Conservation (phyloP, 495 filamentous ascomycete species). For the Penicillium malachiteum region DNA sequence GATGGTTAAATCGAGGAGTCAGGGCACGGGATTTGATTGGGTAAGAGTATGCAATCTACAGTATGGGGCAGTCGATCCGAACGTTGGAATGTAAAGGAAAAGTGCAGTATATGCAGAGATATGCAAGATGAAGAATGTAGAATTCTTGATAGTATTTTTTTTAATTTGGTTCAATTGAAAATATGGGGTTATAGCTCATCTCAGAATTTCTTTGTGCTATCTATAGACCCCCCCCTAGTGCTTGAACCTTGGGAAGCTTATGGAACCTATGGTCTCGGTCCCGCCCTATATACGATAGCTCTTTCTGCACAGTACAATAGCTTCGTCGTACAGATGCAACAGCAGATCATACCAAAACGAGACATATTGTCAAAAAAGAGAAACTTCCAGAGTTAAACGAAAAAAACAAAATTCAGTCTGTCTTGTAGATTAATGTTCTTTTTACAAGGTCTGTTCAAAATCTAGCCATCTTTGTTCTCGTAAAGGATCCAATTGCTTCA, state of each 20-base stretch:
- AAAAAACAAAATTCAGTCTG: too few species aligned
- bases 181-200: too few species aligned
- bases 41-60: background rate
- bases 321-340: background rate
- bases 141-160: background rate
- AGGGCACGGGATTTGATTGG: slow-evolving; percentile 29
- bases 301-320: background rate
- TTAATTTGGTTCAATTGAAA: too few species aligned
- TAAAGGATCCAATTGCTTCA: slow-evolving; percentile 68
- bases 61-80: slow-evolving; percentile 23
- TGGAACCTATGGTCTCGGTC: background rate
- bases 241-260: too few species aligned
- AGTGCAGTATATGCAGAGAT: background rate
- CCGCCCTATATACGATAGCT: too few species aligned
- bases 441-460: slow-evolving; percentile 42
- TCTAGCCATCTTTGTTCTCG: slow-evolving; percentile 68
- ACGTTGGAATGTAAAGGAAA: slow-evolving; percentile 13
- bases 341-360: background rate
- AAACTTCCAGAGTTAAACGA: too few species aligned
- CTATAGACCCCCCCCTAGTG: too few species aligned
- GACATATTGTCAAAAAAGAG: background rate
- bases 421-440: background rate
- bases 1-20: slow-evolving; percentile 17
- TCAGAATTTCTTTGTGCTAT: too few species aligned
- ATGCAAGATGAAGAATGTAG: slow-evolving; percentile 9